A percentile compares a stretch with the other conserved stretches of the same genome.
Conservation (phyloP, 2,329 filamentous ascomycete species). For the Trichoderma arundinaceum region DNA sequence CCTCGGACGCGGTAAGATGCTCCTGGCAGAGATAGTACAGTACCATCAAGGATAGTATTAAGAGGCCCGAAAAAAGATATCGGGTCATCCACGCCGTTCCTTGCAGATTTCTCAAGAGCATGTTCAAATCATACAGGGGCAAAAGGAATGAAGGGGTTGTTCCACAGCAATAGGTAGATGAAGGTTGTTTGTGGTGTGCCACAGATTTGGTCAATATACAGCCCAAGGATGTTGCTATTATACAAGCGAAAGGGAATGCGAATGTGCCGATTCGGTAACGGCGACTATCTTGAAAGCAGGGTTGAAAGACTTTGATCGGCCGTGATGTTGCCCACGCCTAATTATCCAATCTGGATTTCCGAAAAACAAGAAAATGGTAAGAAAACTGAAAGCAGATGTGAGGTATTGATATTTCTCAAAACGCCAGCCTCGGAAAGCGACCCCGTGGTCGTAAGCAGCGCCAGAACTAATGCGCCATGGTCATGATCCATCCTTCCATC, state of each 20-base stretch:
- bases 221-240: not conserved
- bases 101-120: not conserved
- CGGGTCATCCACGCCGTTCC: not conserved
- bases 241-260: conserved; percentile 3
- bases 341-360: conserved; percentile 27
- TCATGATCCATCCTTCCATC: conserved; percentile 11
- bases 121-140: not conserved
- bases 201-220: not conserved
- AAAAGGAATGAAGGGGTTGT: not conserved
- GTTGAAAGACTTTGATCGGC: conserved; percentile 1
- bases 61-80: not conserved
- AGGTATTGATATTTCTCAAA: conserved; percentile 21
- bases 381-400: not conserved
- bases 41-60: not conserved
- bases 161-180: not conserved
- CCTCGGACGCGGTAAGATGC: not conserved
- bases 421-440: conserved; percentile 20
- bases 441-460: conserved; percentile 22
- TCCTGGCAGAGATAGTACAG: not conserved
- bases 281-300: not conserved
- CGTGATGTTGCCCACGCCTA: not conserved
- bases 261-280: conserved; percentile 1
- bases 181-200: not conserved
- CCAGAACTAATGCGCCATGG: conserved; percentile 19
- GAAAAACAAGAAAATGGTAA: not conserved